Percentiles rank a stretch among this genome's conserved stretches.
These are phyloP conservation scores for Coleophoma crateriformis DNA, from an alignment of 2,329 filamentous ascomycete genomes.

Conservation along the genomic window DNA sequence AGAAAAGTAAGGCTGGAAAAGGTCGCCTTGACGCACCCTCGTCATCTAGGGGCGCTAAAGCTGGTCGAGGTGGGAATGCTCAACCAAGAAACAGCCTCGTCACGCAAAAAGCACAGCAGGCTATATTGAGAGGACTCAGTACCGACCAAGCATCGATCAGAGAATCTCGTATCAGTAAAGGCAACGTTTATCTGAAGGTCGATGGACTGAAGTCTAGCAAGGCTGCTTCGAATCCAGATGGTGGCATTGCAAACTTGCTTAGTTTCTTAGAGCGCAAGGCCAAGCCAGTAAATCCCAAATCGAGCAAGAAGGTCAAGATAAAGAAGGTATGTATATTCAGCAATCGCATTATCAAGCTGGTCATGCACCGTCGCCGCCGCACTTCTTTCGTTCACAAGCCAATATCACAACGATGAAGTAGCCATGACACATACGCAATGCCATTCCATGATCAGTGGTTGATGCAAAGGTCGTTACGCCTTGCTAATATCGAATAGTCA, in stretches of 20 bases:
- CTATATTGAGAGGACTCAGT: conserved; percentile 32
- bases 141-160: conserved; percentile 23
- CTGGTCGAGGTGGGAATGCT: conserved; percentile 25
- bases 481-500: conserved; percentile 69
- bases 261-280: conserved; percentile 69
- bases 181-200: conserved; percentile 33
- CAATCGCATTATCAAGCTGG: conserved; percentile 34
- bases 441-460: conserved; percentile 20
- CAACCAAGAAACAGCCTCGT: conserved; percentile 27
- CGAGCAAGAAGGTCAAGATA: conserved; percentile 48
- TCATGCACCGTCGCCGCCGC: conserved; percentile 28
- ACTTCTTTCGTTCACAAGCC: conserved; percentile 33
- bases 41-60: conserved; percentile 8
- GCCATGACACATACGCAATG: conserved; percentile 16
- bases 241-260: conserved; percentile 59
- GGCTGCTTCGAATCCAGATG: conserved; percentile 59
- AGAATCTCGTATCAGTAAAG: conserved; percentile 19
- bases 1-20: conserved; percentile 19
- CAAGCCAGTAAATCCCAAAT: conserved; percentile 42
- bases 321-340: conserved; percentile 68
- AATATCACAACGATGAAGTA: conserved; percentile 26
- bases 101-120: conserved; percentile 16
- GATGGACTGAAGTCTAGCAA: conserved; percentile 64
- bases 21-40: conserved; percentile 11
- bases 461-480: conserved; percentile 30